Percentiles rank a stretch among this genome's conserved stretches.
Evolutionary conservation across 306 rosid species (phyloP).

Genomic region (Castanospermum australe): DNA sequence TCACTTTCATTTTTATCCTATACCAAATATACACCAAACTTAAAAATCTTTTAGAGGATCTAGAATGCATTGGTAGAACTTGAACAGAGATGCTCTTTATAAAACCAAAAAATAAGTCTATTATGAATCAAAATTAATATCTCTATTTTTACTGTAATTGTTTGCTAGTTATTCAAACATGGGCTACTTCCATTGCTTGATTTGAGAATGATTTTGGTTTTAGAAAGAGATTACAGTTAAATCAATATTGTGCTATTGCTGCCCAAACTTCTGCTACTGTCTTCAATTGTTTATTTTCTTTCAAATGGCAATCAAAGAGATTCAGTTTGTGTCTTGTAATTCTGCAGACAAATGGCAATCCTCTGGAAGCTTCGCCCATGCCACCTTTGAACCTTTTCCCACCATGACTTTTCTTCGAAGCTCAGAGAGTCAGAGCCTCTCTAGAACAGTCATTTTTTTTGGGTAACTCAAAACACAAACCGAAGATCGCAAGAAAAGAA

Average conservation of each 20-base stretch:
- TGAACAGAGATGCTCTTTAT: too few species aligned
- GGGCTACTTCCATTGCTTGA: not conserved
- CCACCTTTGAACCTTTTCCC: not conserved
- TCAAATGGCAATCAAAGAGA: too few species aligned
- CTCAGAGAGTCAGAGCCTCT: not conserved
- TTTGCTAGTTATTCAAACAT: too few species aligned
- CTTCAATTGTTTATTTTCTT: too few species aligned
- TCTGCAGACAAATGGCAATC: not conserved
- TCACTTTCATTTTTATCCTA: too few species aligned
- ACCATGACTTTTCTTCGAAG: conserved; percentile 26
- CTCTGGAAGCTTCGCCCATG: not conserved
- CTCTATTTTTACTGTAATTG: too few species aligned
- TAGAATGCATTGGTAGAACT: too few species aligned
- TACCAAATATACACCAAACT: too few species aligned
- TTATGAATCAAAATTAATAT: too few species aligned
- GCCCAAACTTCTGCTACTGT: too few species aligned
- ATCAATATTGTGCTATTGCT: not conserved
- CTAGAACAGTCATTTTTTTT: not conserved
- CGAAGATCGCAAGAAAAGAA: not conserved
- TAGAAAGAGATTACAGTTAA: not conserved
- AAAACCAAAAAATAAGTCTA: too few species aligned
- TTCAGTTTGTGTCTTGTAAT: not conserved
- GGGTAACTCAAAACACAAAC: conserved; percentile 23
- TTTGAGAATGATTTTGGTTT: not conserved
- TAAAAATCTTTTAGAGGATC: too few species aligned